Base-by-base conservation (phyloP, 179 eudicot genomes). In the Beta corolliflora region DNA sequence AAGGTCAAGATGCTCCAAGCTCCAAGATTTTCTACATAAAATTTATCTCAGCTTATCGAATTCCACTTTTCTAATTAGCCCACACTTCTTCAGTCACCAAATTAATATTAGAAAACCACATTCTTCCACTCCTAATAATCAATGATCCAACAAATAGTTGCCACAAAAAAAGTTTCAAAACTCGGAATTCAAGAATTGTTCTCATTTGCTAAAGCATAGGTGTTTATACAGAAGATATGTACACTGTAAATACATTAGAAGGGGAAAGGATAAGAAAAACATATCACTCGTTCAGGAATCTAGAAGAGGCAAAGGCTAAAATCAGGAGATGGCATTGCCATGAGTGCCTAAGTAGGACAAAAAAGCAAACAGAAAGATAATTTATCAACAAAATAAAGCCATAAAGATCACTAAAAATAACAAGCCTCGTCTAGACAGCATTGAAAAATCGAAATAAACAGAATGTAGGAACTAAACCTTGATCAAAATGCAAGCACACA, bases 241-340 rank as follows among this genome's bases (percentile, higher is more conserved):
- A 19, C 14, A 70, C 0, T 31, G 31, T 4, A 36, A 69, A 46
- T 21, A 59, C 16, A 63, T 19, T 48, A 5, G 36, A 31, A 21
- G 50, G 0, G 19, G 23, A 61, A 75, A 53, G 15, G 60, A 77
- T 41, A 66, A 81, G 36, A 45, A 31, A 59, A 71, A 9, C 21
- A 81, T 94, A 96, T 98, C 98, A 96, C 98, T 86, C 97, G 84
- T 77, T 96, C 98, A 19, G 99, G 98, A 82, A 96, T 96, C 80
- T 92, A 85, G 68, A 93, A 96, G 82, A 96, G 97, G 75, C 99
- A 96, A 63, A 96, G 92, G 86, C 98, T 92, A 91, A 94, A 96
- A 85, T 96, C 99, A 48, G 98, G 93, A 77, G 93, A 94, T 13
- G 98, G 98, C 97, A 94, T 91, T 77, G 98, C 97, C 99, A 93